Conservation (phyloP, 495 filamentous ascomycete species). For the Umbilicaria muhlenbergii region DNA sequence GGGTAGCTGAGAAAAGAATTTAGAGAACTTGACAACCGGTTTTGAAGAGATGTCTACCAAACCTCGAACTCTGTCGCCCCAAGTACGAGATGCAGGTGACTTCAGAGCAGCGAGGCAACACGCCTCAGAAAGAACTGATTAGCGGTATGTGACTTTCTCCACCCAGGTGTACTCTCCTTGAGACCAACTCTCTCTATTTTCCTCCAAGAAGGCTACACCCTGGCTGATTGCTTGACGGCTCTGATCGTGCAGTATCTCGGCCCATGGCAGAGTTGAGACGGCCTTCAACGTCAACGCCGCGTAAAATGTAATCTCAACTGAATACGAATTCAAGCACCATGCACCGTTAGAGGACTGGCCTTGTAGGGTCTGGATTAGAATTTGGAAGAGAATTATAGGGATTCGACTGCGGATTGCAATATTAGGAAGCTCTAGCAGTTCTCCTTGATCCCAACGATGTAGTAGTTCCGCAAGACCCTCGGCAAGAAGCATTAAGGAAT, state of each 20-base stretch:
- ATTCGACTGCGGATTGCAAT: slow-evolving; percentile 4
- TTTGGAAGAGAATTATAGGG: slow-evolving; percentile 11
- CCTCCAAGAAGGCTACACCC: no score
- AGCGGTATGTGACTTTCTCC: slow-evolving; percentile 25
- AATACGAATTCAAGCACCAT: slow-evolving; percentile 9
- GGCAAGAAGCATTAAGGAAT: slow-evolving; percentile 11
- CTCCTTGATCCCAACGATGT: slow-evolving; percentile 8
- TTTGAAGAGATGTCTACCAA: not conserved
- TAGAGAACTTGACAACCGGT: not conserved
- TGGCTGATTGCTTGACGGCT: no score
- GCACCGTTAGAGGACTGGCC: slow-evolving; percentile 16
- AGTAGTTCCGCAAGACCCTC: slow-evolving; percentile 12
- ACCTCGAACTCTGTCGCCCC: no score
- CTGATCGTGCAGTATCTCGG: slow-evolving; percentile 2
- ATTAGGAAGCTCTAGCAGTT: slow-evolving; percentile 6
- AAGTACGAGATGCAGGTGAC: not conserved
- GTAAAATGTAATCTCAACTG: slow-evolving; percentile 7
- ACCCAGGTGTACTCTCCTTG: slow-evolving; percentile 19
- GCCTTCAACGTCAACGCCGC: slow-evolving; percentile 11
- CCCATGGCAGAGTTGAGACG: slow-evolving; percentile 3
- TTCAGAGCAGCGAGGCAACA: slow-evolving; percentile 22
- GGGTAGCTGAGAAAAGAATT: slow-evolving; percentile 13
- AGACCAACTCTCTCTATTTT: no score
- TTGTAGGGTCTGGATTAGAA: slow-evolving; percentile 3
- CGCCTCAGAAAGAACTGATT: slow-evolving; percentile 13